Evolutionary conservation across 2,329 filamentous ascomycete species (phyloP).

Genomic region (Phialemoniopsis sp.): DNA sequence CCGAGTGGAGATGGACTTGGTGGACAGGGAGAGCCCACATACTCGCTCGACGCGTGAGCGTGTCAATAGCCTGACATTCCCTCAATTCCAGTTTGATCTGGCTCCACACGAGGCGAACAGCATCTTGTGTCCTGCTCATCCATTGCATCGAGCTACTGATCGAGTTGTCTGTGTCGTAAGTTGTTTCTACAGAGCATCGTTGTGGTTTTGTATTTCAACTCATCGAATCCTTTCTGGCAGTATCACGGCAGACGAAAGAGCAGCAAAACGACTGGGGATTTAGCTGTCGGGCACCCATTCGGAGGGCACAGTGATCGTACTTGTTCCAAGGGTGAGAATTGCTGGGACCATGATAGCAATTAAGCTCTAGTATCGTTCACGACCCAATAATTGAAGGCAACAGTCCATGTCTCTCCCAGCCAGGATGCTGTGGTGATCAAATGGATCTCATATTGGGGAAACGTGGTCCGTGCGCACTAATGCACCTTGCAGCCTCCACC

Average conservation of each 20-base stretch:
- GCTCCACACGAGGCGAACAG: slow-evolving; percentile 47
- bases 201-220: neutral
- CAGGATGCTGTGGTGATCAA: too few relatives aligned
- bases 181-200: neutral
- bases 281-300: neutral
- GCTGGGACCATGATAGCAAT: too few relatives aligned
- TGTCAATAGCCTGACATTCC: slow-evolving; percentile 11
- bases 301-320: slow-evolving; percentile 3
- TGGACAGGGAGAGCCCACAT: neutral
- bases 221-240: neutral
- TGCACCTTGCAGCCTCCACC: too few relatives aligned
- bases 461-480: too few relatives aligned
- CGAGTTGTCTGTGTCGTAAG: slow-evolving; percentile 41
- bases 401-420: too few relatives aligned
- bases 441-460: too few relatives aligned
- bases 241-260: slow-evolving; percentile 9
- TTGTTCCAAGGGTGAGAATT: slow-evolving; percentile 2
- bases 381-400: too few relatives aligned
- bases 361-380: too few relatives aligned
- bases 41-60: neutral
- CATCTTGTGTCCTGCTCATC: slow-evolving; percentile 47
- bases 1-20: neutral
- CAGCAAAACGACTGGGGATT: neutral
- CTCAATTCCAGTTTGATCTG: slow-evolving; percentile 41
- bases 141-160: slow-evolving; percentile 36